phyloP scores from a whole-genome alignment of 768 basidiomycete species.

The Psilocybe azurescens region DNA sequence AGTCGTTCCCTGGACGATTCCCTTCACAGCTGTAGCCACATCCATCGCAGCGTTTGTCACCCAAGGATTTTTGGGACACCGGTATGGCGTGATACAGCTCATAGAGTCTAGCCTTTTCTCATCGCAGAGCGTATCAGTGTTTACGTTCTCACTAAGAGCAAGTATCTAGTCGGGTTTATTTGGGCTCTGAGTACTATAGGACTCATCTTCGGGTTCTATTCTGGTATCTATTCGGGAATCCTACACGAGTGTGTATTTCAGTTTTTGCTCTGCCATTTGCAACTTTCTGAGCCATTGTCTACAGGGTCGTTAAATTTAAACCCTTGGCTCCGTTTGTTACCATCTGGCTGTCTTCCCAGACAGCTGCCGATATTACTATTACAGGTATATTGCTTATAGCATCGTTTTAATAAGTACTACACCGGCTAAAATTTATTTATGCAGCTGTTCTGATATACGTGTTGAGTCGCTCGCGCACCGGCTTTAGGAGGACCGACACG shows the following conservation, averaged over 20 bases:
- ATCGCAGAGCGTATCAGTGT: conserved; percentile 29
- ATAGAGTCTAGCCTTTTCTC: neutral
- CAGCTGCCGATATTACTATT: conserved; percentile 47
- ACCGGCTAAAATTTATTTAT: neutral
- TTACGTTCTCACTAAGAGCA: conserved; percentile 40
- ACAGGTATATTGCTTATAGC: conserved; percentile 38
- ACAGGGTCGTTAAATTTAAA: conserved; percentile 46
- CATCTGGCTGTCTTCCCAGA: conserved; percentile 53
- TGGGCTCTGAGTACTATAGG: conserved; percentile 42
- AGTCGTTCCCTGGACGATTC: conserved; percentile 55
- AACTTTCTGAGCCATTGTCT: neutral
- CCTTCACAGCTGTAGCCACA: conserved; percentile 53
- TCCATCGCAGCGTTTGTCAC: conserved; percentile 54
- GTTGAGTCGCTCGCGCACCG: conserved; percentile 49
- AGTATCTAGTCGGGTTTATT: conserved; percentile 37
- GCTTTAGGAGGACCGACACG: conserved; percentile 55
- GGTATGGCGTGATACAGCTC: conserved; percentile 31
- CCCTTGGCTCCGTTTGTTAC: conserved; percentile 47
- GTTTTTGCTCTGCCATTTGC: neutral
- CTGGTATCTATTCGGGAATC: conserved; percentile 48
- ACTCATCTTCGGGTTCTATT: conserved; percentile 47
- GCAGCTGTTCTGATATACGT: conserved; percentile 31
- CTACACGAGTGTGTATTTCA: conserved; percentile 40
- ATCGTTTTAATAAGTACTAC: neutral
- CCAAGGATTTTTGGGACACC: conserved; percentile 51